Conservation (phyloP, 2,329 filamentous ascomycete genomes). For the Diaporthe ilicicola region DNA sequence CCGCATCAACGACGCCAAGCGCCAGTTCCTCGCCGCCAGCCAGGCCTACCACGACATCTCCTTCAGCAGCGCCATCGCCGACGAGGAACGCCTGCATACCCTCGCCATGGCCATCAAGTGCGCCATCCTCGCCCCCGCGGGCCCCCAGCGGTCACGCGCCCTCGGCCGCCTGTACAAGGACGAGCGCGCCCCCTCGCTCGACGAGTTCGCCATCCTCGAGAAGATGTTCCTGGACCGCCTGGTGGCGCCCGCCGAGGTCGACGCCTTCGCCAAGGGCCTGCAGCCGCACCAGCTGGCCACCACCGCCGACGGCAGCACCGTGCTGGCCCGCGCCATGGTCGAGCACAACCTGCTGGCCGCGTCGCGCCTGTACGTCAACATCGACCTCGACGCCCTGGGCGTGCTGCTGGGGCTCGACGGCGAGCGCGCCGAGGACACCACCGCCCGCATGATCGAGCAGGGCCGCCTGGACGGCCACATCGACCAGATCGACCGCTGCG, state of each 20-base stretch:
- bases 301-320: conserved; percentile 90
- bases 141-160: conserved; percentile 81
- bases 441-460: conserved; percentile 95
- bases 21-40: conserved; percentile 87
- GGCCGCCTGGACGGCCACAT: conserved; percentile 87
- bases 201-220: conserved; percentile 88
- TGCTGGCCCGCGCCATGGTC: conserved; percentile 90
- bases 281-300: conserved; percentile 89
- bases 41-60: conserved; percentile 90
- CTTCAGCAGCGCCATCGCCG: conserved; percentile 79
- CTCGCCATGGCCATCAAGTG: conserved; percentile 90
- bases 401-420: conserved; percentile 79
- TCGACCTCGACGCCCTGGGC: conserved; percentile 78
- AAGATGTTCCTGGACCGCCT: conserved; percentile 97
- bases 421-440: conserved; percentile 88
- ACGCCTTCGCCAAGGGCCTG: conserved; percentile 82
- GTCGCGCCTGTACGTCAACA: conserved; percentile 82
- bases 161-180: conserved; percentile 92
- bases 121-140: conserved; percentile 90
- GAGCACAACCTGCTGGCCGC: conserved; percentile 95
- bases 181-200: conserved; percentile 77
- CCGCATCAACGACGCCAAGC: conserved; percentile 89
- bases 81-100: conserved; percentile 85
- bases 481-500: conserved; percentile 89
- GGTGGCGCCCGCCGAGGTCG: conserved; percentile 82